Evolutionary conservation across 148 eudicot species (phyloP), one percentile per base, ranked within the genome.

Genomic region (Simmondsia chinensis): DNA sequence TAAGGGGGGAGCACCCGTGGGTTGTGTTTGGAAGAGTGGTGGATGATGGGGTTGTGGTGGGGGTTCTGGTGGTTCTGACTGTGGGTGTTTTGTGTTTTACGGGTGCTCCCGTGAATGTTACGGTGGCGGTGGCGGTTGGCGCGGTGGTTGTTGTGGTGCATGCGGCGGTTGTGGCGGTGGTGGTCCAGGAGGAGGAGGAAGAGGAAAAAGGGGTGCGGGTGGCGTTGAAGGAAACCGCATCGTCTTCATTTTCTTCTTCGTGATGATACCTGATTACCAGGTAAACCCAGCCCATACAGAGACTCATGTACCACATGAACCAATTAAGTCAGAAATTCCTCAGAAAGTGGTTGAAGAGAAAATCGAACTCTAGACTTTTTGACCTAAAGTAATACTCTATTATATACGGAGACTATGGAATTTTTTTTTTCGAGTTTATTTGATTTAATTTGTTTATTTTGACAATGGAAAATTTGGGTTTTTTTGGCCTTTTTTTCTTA

Each of bases 1-100:
- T 74, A 17, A 52, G 81, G 0, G 86, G 74, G 37, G 65, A 67
- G 15, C 9, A 38, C 32, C 81, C 72, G 25, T 23, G 71, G 23
- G 70, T 55, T 42, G 23, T 74, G 7, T 55, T 61, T 33, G 15
- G 47, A 31, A 45, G 61, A 3, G 3, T 33, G 60, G 39, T 79
- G 20, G 46, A 31, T 22, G 81, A 71, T 48, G 63, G 64, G 0
- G 23, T 59, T 42, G 73, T 79, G 33, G 33, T 79, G 62, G 20
- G 58, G 9, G 62, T 64, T 13, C 43, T 79, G 0, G 22, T 54
- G 22, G 59, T 71, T 3, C 5, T 74, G 9, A 79, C 86, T 25
- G 1, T 79, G 0, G 48, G 41, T 17, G 54, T 74, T 10, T 58
- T 79, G 28, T 7, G 71, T 38, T 48, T 79, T 12, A 67, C 77